Percentiles rank a stretch among this genome's conserved stretches.
Conservation (phyloP, 2,329 filamentous ascomycete species). For the Dothidotthia symphoricarpi region DNA sequence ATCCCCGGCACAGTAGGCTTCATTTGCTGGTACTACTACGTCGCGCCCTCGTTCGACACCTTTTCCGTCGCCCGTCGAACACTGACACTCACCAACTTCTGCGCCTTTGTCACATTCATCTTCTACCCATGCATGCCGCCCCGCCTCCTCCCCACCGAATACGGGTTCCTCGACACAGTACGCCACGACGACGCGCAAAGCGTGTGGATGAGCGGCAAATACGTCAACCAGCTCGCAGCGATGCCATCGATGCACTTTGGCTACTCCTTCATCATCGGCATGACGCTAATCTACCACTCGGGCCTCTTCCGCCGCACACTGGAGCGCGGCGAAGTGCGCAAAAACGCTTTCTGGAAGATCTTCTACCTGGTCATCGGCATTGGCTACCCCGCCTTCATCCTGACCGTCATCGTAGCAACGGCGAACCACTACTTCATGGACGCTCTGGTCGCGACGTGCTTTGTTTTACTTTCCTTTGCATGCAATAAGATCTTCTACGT, state of each 20-base stretch:
- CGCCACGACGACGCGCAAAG: constrained; percentile 49
- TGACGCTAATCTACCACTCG: constrained; percentile 55
- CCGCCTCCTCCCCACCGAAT: constrained; percentile 46
- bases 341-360: constrained; percentile 43
- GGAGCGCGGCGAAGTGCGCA: constrained; percentile 46
- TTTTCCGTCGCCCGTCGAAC: constrained; percentile 48
- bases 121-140: constrained; percentile 56
- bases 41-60: constrained; percentile 51
- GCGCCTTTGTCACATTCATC: constrained; percentile 54
- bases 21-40: constrained; percentile 63
- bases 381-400: constrained; percentile 54
- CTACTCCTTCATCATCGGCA: constrained; percentile 55
- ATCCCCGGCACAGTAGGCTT: constrained; percentile 62
- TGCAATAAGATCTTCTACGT: constrained; percentile 53
- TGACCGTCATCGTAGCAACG: constrained; percentile 60
- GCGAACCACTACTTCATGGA: constrained; percentile 63
- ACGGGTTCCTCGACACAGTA: constrained; percentile 50
- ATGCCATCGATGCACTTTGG: constrained; percentile 56
- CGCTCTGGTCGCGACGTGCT: constrained; percentile 51
- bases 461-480: constrained; percentile 49
- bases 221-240: constrained; percentile 48
- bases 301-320: constrained; percentile 47
- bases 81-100: constrained; percentile 54
- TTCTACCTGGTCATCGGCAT: constrained; percentile 51
- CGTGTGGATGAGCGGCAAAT: constrained; percentile 49